Base-by-base conservation (phyloP, 2,329 filamentous ascomycete species). In the Trichophaea hybrida region DNA sequence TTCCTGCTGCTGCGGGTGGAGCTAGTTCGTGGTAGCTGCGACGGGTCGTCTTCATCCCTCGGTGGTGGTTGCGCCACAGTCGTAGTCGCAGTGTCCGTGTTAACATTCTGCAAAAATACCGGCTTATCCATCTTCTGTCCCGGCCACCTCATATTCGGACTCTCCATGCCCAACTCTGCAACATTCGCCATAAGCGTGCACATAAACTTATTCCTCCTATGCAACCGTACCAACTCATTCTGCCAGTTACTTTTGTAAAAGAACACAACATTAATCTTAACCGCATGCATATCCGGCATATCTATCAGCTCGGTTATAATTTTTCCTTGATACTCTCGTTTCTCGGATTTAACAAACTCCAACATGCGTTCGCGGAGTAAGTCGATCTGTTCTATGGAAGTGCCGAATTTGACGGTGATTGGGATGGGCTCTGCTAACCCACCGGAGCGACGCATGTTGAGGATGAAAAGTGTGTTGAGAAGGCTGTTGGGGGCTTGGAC, bases 401-500 rank as follows among this genome's bases (percentile, higher is more conserved):
- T 96, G 48, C 90, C 91, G 68, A 94, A 96, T 65, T 88, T 89
- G 73, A 96, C 85, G 56, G 84, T 79, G 50, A 96, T 81, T 13
- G 85, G 84, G 32, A 96, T 78, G 1, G 88, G 61, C 51, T 96
- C 91, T 1, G 91, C 89, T 4, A 96, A 78, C 4, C 85, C 86
- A 64, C 90, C 90, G 37, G 88, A 94, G 57, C 91, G 85, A 50
- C 91, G 83, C 74, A 95, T 89, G 72, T 97, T 97, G 49, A 96
- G 82, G 64, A 97, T 94, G 73, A 96, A 96, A 0, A 97, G 78
- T 0, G 82, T 88, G 73, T 96, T 97, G 17, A 97, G 79, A 40
- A 95, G 83, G 60, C 86, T 94, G 78, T 97, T 97, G 8, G 91
- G 91, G 0, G 91, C 91, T 72, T 96, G 91, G 0, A 97, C 91